Conservation (phyloP, 2,329 filamentous ascomycete species). For the Aspergillus sp. region DNA sequence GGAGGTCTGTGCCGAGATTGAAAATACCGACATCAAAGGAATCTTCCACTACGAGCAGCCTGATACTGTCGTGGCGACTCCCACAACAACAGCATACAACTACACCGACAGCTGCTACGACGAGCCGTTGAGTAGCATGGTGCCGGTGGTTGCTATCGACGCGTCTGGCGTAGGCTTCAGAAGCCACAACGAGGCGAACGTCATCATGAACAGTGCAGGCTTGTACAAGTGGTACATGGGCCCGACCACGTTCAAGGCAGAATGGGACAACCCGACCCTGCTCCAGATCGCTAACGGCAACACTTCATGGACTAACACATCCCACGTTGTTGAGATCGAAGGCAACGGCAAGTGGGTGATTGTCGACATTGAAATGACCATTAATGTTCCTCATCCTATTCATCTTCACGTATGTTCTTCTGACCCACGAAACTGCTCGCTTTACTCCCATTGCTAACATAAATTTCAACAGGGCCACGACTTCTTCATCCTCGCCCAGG, state of each 20-base stretch:
- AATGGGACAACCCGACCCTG: neutral
- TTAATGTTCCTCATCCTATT: neutral
- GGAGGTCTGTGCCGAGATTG: neutral
- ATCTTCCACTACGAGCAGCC: neutral
- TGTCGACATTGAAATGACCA: neutral
- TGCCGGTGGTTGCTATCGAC: neutral
- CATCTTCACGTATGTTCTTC: neutral
- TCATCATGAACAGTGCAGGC: neutral
- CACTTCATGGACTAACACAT: neutral
- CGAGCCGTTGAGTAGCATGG: neutral
- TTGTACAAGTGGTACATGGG: neutral
- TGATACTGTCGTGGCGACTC: neutral
- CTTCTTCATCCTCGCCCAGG: neutral
- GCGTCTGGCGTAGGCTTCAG: neutral
- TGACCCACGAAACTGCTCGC: rapidly evolving
- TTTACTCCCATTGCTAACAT: no score
- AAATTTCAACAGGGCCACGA: neutral
- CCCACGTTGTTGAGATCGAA: neutral
- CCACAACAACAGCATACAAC: neutral
- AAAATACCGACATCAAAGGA: neutral
- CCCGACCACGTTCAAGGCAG: neutral
- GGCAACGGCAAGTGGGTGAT: neutral
- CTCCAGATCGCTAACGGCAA: neutral
- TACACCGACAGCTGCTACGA: neutral
- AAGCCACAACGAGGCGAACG: neutral